These are phyloP conservation scores for Papiliotrema terrestris DNA, from an alignment of 1,284 basidiomycete species.

Conservation along the genomic window DNA sequence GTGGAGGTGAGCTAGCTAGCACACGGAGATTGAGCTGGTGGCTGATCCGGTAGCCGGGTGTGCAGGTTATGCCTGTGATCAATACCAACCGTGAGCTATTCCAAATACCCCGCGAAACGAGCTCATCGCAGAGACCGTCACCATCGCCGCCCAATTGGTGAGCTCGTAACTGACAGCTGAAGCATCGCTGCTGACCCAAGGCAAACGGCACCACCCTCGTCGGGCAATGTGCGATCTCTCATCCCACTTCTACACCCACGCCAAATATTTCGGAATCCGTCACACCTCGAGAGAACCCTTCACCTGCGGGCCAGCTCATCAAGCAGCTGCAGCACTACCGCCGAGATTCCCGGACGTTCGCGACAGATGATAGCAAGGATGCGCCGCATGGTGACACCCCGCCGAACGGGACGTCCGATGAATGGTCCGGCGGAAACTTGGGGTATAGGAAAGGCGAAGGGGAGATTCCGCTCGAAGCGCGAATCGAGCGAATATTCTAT, in stretches of 20 bases:
- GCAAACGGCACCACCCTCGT: slow-evolving; percentile 74
- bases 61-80: slow-evolving; percentile 72
- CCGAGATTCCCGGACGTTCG: slow-evolving; percentile 44
- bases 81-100: slow-evolving; percentile 72
- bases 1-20: slow-evolving; percentile 37
- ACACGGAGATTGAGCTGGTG: slow-evolving; percentile 53
- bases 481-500: slow-evolving; percentile 73
- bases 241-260: slow-evolving; percentile 60
- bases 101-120: neutral
- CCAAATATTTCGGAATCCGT: slow-evolving; percentile 3
- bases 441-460: slow-evolving; percentile 48
- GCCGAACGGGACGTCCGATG: slow-evolving; percentile 53
- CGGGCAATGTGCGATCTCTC: slow-evolving; percentile 96
- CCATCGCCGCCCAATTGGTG: slow-evolving; percentile 89
- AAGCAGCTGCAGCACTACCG: neutral
- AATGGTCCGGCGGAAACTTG: slow-evolving; percentile 50
- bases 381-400: neutral
- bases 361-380: slow-evolving; percentile 23
- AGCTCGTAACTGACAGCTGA: slow-evolving; percentile 30
- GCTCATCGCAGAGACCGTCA: slow-evolving; percentile 62
- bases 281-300: slow-evolving; percentile 1
- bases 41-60: slow-evolving; percentile 16
- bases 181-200: slow-evolving; percentile 47
- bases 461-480: slow-evolving; percentile 61
- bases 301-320: no score